Evolutionary conservation across 2,329 filamentous ascomycete species (phyloP).

Genomic region (Fusarium compactum): DNA sequence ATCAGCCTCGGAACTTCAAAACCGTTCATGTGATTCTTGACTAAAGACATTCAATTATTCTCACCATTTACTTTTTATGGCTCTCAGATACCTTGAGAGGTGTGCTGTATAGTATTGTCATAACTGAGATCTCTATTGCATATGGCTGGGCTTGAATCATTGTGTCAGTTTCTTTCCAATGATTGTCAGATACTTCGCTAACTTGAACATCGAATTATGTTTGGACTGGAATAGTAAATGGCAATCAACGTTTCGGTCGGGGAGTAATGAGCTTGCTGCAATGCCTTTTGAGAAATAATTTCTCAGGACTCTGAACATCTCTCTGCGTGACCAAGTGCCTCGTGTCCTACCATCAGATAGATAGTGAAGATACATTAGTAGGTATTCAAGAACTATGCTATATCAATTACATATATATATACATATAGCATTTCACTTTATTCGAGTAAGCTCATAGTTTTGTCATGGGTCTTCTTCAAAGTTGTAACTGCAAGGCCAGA

Average conservation of each 20-base stretch:
- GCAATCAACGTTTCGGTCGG: no score
- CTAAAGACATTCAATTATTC: not conserved
- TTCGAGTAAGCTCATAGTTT: not conserved
- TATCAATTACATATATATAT: not conserved
- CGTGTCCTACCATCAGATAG: no score
- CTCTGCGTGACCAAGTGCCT: not conserved
- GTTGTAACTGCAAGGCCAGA: not conserved
- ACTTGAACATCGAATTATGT: no score
- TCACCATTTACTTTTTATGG: not conserved
- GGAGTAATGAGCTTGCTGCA: no score
- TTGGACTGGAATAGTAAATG: no score
- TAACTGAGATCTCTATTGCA: not conserved
- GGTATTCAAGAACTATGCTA: no score
- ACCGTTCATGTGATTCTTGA: not conserved
- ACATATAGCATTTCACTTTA: not conserved
- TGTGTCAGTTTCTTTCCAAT: no score
- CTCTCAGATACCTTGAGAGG: not conserved
- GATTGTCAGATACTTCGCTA: no score
- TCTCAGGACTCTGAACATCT: no score
- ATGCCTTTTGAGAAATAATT: no score
- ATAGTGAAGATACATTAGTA: no score
- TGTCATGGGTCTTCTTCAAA: not conserved
- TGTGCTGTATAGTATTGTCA: not conserved
- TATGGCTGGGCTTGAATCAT: not conserved
- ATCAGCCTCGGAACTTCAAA: constrained; percentile 1